Percentiles rank a stretch among this genome's conserved stretches.
These are phyloP conservation scores for Penicillium sp. DNA, from an alignment of 2,329 filamentous ascomycete species.

Conservation along the genomic window DNA sequence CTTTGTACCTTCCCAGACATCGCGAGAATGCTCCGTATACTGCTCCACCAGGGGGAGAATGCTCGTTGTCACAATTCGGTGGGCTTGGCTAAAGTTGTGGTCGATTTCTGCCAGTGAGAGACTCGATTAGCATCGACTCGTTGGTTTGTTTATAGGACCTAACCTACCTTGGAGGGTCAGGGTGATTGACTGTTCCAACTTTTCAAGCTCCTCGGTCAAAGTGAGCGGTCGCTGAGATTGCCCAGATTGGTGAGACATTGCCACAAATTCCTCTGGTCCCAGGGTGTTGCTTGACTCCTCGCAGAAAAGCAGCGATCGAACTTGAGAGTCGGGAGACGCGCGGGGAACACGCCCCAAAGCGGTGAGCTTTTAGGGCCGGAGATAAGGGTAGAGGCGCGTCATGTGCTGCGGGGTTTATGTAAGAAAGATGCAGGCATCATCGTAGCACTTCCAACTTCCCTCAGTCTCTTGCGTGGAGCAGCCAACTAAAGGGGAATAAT, in stretches of 20 bases:
- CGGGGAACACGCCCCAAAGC: slow-evolving; percentile 33
- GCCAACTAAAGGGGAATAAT: slow-evolving; percentile 3
- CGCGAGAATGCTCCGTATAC: slow-evolving; percentile 88
- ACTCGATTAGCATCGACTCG: slow-evolving; percentile 14
- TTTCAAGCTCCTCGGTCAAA: slow-evolving; percentile 92
- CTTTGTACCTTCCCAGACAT: slow-evolving; percentile 97
- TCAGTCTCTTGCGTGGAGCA: slow-evolving; percentile 8
- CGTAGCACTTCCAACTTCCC: slow-evolving; percentile 16
- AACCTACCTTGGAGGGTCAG: slow-evolving; percentile 83
- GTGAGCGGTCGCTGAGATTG: slow-evolving; percentile 64
- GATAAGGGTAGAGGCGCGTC: slow-evolving; percentile 36
- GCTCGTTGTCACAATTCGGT: slow-evolving; percentile 91
- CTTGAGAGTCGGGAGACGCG: slow-evolving; percentile 18
- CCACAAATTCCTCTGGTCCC: not conserved
- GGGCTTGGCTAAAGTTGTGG: slow-evolving; percentile 94
- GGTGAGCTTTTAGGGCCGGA: slow-evolving; percentile 34
- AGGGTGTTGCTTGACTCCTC: not conserved
- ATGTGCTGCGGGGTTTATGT: slow-evolving; percentile 34
- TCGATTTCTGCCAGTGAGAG: slow-evolving; percentile 75
- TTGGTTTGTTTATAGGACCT: slow-evolving; percentile 19
- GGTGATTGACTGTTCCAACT: slow-evolving; percentile 94
- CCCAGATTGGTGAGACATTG: slow-evolving; percentile 54
- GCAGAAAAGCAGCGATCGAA: not conserved
- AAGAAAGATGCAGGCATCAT: slow-evolving; percentile 23
- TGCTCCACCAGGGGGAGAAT: slow-evolving; percentile 93